Evolutionary conservation across 352 stramenopile genomes (phyloP), one percentile per base, ranked within the genome.

Genomic region (Blastocystis sp.): DNA sequence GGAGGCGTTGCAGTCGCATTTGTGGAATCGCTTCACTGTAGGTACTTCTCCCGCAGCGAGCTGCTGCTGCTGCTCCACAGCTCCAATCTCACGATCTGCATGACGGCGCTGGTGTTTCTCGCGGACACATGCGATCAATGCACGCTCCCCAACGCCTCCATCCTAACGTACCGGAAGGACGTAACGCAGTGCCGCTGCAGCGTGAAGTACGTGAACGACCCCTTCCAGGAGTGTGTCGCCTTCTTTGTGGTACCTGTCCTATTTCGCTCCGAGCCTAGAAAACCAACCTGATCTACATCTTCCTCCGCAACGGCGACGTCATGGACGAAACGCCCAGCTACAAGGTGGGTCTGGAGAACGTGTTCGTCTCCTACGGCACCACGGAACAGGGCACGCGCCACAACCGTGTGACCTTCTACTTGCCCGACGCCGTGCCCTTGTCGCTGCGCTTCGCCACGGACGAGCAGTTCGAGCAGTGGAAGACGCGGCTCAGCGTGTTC

Each of bases 331-430:
- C 69, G 9, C 53, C 74, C 9, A 28, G 28, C 23, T 84, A 45
- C 56, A 84, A 84, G 61, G 52, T 84, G 9, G 74, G 74, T 10
- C 43, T 84, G 48, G 56, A 67, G 21, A 84, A 84, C n/a, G 52
- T 62, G 23, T 84, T 70, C 34, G 17, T 84, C 2, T 5, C 2
- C 48, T 70, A 41, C 28, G 34, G 52, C 21, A 38, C 53, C 28
- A 19, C 74, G 41, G 74, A 67, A 19, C 40, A 10, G 2, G 40
- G 56, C 23, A 64, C 74, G 7, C 52, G 53, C 28, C 48, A 76
- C 48, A 76, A 76, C 48, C 66, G 66, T 56, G 28, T 84, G 4
- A 67, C 74, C n/a, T 84, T 84, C 34, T 67, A 67, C 40, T 41
- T 84, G 23, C 74, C 74, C 34, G 74, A 53, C 17, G 74, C 48